Conservation (phyloP, 163 green algal species). For the Chlorella variabilis region DNA sequence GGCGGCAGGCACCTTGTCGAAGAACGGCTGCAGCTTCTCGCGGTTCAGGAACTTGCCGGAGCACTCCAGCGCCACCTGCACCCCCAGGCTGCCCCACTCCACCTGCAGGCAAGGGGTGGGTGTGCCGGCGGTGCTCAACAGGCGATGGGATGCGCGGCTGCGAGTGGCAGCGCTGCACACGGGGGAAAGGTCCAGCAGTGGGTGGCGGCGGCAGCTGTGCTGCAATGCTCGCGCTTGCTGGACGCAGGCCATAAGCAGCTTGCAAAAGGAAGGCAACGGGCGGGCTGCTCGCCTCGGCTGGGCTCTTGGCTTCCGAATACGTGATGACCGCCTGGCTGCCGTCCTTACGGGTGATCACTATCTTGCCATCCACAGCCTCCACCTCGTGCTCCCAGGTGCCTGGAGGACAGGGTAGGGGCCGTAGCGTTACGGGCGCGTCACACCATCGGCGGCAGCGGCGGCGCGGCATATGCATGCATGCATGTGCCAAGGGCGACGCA, state of each 20-base stretch:
- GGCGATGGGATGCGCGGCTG: no score
- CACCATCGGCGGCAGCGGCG: background rate
- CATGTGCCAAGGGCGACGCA: no score
- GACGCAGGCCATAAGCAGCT: no score
- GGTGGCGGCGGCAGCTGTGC: no score
- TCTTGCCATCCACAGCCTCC: constrained; percentile 41
- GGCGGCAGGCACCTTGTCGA: constrained; percentile 52
- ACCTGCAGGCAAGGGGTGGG: constrained; percentile 43
- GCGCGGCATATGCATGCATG: no score
- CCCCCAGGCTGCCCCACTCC: constrained; percentile 37
- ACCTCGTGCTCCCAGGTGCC: constrained; percentile 72
- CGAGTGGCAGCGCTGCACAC: no score
- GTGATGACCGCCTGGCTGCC: constrained; percentile 45
- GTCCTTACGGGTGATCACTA: constrained; percentile 49
- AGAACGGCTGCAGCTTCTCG: constrained; percentile 71
- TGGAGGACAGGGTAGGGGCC: constrained; percentile 44
- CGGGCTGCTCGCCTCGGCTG: constrained; percentile 53
- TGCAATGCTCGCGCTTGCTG: no score
- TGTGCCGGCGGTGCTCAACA: background rate
- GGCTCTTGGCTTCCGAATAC: constrained; percentile 60
- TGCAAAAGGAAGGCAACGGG: no score
- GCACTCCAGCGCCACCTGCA: constrained; percentile 78
- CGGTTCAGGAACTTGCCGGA: constrained; percentile 77
- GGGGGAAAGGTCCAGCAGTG: no score
- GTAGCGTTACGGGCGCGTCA: no score